Percentiles rank a stretch among this genome's conserved stretches.
Conservation (phyloP, 345 rosid genomes). For the Rhodomyrtus tomentosa region DNA sequence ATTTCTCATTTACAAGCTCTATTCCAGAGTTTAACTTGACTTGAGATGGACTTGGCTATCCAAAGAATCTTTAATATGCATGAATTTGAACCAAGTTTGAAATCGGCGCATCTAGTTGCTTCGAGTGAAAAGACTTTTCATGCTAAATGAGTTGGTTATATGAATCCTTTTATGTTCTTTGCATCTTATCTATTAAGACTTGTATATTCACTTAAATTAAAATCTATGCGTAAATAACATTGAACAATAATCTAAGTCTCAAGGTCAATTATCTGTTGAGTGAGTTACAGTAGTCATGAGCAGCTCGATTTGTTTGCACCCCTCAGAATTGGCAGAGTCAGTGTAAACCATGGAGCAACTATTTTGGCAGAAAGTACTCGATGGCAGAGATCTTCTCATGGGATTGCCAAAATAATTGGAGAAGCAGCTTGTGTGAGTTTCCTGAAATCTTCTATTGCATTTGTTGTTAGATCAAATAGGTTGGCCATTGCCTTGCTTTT, state of each 20-base stretch:
- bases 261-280: neutral
- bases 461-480: no score
- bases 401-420: no score
- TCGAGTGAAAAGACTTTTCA: neutral
- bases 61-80: neutral
- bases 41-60: neutral
- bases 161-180: neutral
- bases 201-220: no score
- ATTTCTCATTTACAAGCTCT: neutral
- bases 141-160: neutral
- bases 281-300: neutral
- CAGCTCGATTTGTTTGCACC: no score
- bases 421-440: no score
- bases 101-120: neutral
- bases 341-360: no score
- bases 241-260: neutral
- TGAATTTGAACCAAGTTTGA: neutral
- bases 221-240: neutral
- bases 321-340: no score
- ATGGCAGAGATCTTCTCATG: no score
- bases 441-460: no score
- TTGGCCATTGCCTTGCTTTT: no score
- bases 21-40: neutral
- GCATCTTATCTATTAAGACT: neutral
- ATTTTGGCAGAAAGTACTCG: no score